Conservation (phyloP, 1,284 basidiomycete species). For the Rhizoctonia solani region DNA sequence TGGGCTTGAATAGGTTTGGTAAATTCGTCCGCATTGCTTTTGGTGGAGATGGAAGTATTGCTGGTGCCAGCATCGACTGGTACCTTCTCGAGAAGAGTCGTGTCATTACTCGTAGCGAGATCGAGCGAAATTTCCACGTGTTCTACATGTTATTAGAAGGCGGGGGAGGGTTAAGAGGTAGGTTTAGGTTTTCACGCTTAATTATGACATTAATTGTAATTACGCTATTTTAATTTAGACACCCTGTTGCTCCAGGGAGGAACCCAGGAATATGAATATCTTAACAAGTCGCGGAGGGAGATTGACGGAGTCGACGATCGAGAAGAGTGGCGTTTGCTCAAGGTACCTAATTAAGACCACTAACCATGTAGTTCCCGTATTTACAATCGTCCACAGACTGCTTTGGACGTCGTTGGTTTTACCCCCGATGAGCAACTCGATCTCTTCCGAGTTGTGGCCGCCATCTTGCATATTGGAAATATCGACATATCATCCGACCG, state of each 20-base stretch:
- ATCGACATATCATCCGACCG: conserved; percentile 82
- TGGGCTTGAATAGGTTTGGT: conserved; percentile 50
- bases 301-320: conserved; percentile 95
- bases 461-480: conserved; percentile 95
- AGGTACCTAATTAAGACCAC: conserved; percentile 52
- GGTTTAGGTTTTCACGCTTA: conserved; percentile 39
- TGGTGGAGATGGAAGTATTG: conserved; percentile 90
- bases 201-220: background rate
- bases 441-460: conserved; percentile 92
- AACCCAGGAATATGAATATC: conserved; percentile 85
- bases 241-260: conserved; percentile 75
- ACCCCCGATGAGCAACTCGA: conserved; percentile 83
- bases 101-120: conserved; percentile 85
- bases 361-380: conserved; percentile 2
- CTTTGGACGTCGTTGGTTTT: conserved; percentile 88
- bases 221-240: conserved; percentile 51
- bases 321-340: conserved; percentile 84
- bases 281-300: conserved; percentile 86
- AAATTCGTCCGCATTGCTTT: conserved; percentile 99
- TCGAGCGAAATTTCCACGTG: conserved; percentile 94
- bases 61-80: conserved; percentile 99
- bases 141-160: conserved; percentile 90
- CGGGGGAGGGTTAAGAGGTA: conserved; percentile 69
- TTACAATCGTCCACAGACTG: conserved; percentile 53
- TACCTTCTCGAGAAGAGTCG: conserved; percentile 98